Evolutionary conservation across 1,139 yeast genomes (phyloP), one percentile per base, ranked within the genome.

Genomic region (Suhomyces bokatorum): DNA sequence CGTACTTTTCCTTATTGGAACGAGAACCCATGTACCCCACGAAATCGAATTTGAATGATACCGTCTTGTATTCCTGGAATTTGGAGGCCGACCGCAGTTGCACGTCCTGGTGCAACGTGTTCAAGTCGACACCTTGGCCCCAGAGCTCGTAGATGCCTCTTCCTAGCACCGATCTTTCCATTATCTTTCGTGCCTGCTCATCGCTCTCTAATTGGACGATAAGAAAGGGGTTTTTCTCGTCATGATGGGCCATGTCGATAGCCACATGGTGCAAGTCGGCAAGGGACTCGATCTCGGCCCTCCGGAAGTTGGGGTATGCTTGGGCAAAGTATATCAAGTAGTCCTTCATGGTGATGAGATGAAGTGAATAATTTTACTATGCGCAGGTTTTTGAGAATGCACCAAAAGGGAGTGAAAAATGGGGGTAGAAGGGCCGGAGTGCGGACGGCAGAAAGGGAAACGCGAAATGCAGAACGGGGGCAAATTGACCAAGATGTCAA

Each of bases 321-420:
- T 91, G 97, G 6, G 97, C 96, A 61, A 93, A 75, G 62, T 85
- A 81, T 35, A 93, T 73, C 48, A 93, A 66, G 62, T 89, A 93
- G 47, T 77, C 75, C 63, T 73, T 76, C 80, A 76, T 76, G 42
- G 50, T 51, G 31, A 15, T 30, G 39, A 36, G 39, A 36, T 36
- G 39, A 29, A 15, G 16, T 27, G 38, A 35, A 35, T 14, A 35
- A 35, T 27, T 35, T 20, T 15, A 12, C 35, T 17, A 13, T 27
- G 15, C n/a, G 29, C 29, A 26, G 29, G 29, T 4, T 11, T 26
- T 11, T 26, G 29, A 26, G 29, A 26, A 12, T 11, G 29, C 4
- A 12, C 12, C n/a, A 26, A 12, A 11, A 26, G 29, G 29, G 2
- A n/a, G 29, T 26, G 29, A 11, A 26, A 26, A 26, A 26, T 26